These are phyloP conservation scores for Ogataea pilisensis DNA, from an alignment of 805 yeast species.

Conservation along the genomic window DNA sequence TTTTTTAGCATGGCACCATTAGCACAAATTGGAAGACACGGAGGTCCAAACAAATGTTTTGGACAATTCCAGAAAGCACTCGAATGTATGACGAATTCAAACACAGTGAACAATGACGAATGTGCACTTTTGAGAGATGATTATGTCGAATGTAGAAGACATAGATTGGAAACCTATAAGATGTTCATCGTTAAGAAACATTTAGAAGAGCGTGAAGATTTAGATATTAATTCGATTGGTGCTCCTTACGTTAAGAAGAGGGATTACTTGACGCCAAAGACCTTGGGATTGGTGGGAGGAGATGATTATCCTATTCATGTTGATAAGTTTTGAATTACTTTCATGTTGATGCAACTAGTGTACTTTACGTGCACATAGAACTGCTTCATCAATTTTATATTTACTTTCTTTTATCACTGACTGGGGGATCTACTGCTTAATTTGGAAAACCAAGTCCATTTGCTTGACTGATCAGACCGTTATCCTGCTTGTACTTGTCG, in stretches of 20 bases:
- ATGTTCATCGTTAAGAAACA: constrained; percentile 32
- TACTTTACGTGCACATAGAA: too few relatives aligned
- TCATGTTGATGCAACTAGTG: not conserved
- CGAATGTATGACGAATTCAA: constrained; percentile 35
- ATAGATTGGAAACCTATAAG: constrained; percentile 34
- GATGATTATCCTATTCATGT: constrained; percentile 30
- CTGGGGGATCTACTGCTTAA: too few relatives aligned
- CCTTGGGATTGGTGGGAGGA: constrained; percentile 35
- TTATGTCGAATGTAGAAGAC: constrained; percentile 36
- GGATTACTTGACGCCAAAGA: constrained; percentile 35
- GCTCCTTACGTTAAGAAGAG: constrained; percentile 38
- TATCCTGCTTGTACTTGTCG: too few relatives aligned
- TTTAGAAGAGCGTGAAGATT: constrained; percentile 25
- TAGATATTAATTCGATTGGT: constrained; percentile 30
- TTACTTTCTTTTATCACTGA: too few relatives aligned
- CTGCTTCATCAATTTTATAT: too few relatives aligned
- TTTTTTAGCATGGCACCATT: constrained; percentile 26
- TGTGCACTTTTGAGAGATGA: constrained; percentile 32
- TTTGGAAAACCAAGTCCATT: too few relatives aligned
- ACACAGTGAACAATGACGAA: constrained; percentile 28
- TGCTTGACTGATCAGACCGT: too few relatives aligned
- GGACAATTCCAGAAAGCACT: constrained; percentile 35
- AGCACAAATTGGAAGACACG: constrained; percentile 32
- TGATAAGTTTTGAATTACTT: constrained; percentile 2
- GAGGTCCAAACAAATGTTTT: constrained; percentile 37